Conservation (phyloP, 352 stramenopile genomes). For the Phytophthora multivora region DNA sequence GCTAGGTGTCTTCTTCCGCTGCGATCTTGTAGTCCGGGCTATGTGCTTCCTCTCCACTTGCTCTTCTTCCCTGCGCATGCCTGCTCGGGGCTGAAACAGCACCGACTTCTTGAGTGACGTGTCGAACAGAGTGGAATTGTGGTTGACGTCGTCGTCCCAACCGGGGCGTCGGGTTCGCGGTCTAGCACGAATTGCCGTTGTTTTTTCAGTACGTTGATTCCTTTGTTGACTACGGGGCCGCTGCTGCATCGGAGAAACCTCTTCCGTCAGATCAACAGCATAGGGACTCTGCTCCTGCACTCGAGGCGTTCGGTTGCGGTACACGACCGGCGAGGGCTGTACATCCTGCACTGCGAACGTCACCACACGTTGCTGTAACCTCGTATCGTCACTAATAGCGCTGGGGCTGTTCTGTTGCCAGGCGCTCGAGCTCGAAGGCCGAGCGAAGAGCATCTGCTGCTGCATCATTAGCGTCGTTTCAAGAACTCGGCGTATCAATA, state of each 20-base stretch:
- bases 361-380: constrained; percentile 42
- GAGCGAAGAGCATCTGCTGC: constrained; percentile 34
- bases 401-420: not conserved
- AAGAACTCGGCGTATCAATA: constrained; percentile 1
- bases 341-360: constrained; percentile 54
- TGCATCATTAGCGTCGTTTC: constrained; percentile 19
- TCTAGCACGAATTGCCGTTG: not conserved
- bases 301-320: constrained; percentile 14
- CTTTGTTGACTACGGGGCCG: constrained; percentile 1
- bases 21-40: not conserved
- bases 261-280: constrained; percentile 9
- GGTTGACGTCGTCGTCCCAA: constrained; percentile 52
- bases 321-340: constrained; percentile 45
- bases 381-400: constrained; percentile 1
- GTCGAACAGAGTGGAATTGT: constrained; percentile 48
- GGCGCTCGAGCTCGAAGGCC: not conserved
- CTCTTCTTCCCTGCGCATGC: constrained; percentile 42
- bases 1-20: not conserved
- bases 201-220: not conserved
- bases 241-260: constrained; percentile 1
- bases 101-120: constrained; percentile 52
- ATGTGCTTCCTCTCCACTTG: constrained; percentile 9
- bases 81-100: constrained; percentile 53
- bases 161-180: constrained; percentile 27
- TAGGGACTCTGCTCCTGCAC: constrained; percentile 2